A percentile compares a stretch with the other conserved stretches of the same genome.
Evolutionary conservation across 129 eudicot genomes (phyloP).

Genomic region (Flaveria ramosissima): DNA sequence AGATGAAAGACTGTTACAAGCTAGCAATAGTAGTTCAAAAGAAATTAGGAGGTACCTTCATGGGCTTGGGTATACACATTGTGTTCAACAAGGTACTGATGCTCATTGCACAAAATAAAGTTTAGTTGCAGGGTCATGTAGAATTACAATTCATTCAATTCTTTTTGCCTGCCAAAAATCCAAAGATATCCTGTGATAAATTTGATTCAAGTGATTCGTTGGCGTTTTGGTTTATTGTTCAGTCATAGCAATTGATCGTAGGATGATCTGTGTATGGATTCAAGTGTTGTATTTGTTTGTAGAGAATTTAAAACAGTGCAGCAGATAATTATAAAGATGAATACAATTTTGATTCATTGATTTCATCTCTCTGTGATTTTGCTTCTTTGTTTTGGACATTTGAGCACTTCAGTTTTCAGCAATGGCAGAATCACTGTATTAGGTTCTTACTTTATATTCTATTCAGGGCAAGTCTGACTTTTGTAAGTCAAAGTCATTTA

Average conservation of each 20-base stretch:
- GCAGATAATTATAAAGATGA: constrained; percentile 6
- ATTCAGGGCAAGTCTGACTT: not conserved
- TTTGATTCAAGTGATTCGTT: not conserved
- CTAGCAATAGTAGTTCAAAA: constrained; percentile 41
- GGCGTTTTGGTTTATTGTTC: not conserved
- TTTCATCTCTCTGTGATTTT: too few relatives aligned
- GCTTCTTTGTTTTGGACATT: not conserved
- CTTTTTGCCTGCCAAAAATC: too few relatives aligned
- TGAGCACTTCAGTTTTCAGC: too few relatives aligned
- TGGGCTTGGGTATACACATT: constrained; percentile 66
- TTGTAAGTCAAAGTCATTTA: not conserved
- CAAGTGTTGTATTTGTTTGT: constrained; percentile 17
- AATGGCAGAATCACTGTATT: too few relatives aligned
- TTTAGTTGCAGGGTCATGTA: not conserved
- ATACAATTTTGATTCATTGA: not conserved
- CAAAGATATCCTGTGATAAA: not conserved
- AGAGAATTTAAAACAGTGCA: constrained; percentile 4
- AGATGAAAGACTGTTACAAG: constrained; percentile 71
- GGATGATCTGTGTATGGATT: not conserved
- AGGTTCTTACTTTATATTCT: not conserved
- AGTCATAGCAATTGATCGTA: constrained; percentile 1
- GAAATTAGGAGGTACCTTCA: constrained; percentile 72
- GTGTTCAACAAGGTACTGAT: constrained; percentile 78
- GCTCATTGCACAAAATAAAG: constrained; percentile 82
- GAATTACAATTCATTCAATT: not conserved